phyloP scores from a whole-genome alignment of 192 early-diverging fungal species.

The Coemansia sp. region DNA sequence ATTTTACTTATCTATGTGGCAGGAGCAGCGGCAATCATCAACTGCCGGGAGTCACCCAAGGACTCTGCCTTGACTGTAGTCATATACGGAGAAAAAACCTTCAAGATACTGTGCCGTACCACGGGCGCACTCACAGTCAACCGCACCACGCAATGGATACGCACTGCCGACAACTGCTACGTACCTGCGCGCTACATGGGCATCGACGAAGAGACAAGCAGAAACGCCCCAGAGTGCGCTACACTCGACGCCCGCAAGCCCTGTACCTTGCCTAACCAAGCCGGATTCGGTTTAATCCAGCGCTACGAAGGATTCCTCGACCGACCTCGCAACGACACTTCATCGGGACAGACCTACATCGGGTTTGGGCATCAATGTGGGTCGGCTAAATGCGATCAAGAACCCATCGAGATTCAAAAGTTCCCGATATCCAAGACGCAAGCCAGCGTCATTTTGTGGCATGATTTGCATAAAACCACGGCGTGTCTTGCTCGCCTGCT shows the following conservation, averaged over 20 bases:
- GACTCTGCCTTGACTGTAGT: conserved; percentile 5
- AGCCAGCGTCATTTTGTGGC: conserved; percentile 16
- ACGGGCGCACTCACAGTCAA: neutral
- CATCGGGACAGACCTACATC: conserved; percentile 22
- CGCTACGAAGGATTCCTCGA: conserved; percentile 18
- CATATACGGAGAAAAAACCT: conserved; percentile 7
- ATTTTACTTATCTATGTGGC: neutral
- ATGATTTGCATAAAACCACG: conserved; percentile 13
- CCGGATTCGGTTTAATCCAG: conserved; percentile 20
- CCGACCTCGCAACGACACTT: conserved; percentile 12
- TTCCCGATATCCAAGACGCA: neutral
- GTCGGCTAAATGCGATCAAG: conserved; percentile 14
- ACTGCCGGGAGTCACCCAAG: conserved; percentile 22
- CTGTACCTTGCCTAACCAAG: conserved; percentile 12
- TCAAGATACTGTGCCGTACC: conserved; percentile 20
- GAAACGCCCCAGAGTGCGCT: no score
- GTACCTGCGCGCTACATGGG: conserved; percentile 1
- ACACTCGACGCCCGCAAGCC: neutral
- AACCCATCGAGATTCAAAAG: neutral
- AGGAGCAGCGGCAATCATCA: neutral
- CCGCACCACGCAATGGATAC: conserved; percentile 17
- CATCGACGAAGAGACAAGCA: no score
- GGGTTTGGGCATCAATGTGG: conserved; percentile 39
- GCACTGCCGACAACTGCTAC: conserved; percentile 23
- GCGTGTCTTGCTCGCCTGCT: conserved; percentile 13